Conservation (phyloP, 495 filamentous ascomycete species). For the Aspergillus kassunensis region DNA sequence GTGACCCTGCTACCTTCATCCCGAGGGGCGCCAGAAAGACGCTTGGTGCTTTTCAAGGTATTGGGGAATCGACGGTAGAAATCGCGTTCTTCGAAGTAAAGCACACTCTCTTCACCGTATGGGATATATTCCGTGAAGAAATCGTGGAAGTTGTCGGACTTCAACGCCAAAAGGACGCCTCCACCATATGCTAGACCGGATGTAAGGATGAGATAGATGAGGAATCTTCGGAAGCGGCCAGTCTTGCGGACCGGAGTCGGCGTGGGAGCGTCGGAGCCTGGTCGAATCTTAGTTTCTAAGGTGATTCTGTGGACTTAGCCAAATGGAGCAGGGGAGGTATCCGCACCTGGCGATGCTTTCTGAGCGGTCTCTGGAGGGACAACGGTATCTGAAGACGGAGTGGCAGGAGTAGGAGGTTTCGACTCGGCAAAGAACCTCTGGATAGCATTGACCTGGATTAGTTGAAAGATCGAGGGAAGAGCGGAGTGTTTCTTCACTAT, state of each 20-base stretch:
- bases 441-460: neutral
- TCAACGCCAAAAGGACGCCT: slow-evolving; percentile 83
- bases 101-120: slow-evolving; percentile 88
- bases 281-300: slow-evolving; percentile 13
- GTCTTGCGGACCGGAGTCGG: slow-evolving; percentile 57
- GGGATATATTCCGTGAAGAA: slow-evolving; percentile 98
- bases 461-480: neutral
- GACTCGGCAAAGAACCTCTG: slow-evolving; percentile 46
- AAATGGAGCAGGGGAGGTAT: slow-evolving; percentile 37
- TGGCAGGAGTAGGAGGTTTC: slow-evolving; percentile 39
- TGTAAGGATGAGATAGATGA: slow-evolving; percentile 68
- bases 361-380: slow-evolving; percentile 61
- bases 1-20: slow-evolving; percentile 70
- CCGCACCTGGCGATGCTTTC: slow-evolving; percentile 48
- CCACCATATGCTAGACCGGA: slow-evolving; percentile 76
- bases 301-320: slow-evolving; percentile 7
- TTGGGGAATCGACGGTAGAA: slow-evolving; percentile 88
- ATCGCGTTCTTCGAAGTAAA: slow-evolving; percentile 96
- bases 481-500: slow-evolving; percentile 20
- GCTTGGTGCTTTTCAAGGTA: slow-evolving; percentile 50
- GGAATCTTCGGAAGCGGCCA: slow-evolving; percentile 71
- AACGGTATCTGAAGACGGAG: slow-evolving; percentile 48
- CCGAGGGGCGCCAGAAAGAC: slow-evolving; percentile 39
- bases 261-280: slow-evolving; percentile 36
- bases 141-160: slow-evolving; percentile 97